phyloP scores from a whole-genome alignment of 805 yeast species.

The Metschnikowia aberdeeniae region DNA sequence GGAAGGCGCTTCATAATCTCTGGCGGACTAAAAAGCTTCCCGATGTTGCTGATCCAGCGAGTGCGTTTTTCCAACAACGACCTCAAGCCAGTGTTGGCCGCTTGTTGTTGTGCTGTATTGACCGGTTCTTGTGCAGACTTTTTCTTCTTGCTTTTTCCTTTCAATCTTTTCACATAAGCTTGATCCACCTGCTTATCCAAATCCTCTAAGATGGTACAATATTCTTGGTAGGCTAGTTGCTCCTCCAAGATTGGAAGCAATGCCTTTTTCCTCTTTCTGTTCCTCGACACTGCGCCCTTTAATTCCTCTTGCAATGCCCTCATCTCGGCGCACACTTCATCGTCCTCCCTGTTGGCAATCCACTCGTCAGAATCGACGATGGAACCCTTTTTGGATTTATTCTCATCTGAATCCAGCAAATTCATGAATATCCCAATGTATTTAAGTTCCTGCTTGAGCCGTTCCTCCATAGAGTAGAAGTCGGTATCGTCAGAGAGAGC shows the following conservation, averaged over 20 bases:
- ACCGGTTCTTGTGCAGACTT: conserved; percentile 31
- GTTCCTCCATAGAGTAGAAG: conserved; percentile 78
- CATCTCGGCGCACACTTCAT: conserved; percentile 84
- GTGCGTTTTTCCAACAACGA: conserved; percentile 79
- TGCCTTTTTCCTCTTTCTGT: conserved; percentile 61
- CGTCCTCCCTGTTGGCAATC: conserved; percentile 83
- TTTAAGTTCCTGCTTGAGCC: conserved; percentile 80
- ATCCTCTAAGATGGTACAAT: conserved; percentile 83
- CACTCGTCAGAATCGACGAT: conserved; percentile 62
- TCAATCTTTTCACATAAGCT: conserved; percentile 77
- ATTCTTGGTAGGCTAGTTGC: conserved; percentile 93
- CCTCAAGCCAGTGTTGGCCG: conserved; percentile 72
- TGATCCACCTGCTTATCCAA: conserved; percentile 96
- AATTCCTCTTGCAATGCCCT: conserved; percentile 68
- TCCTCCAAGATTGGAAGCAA: conserved; percentile 75
- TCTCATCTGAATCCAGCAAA: conserved; percentile 29
- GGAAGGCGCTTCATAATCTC: conserved; percentile 79
- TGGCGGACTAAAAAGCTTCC: conserved; percentile 69
- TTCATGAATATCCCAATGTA: conserved; percentile 88
- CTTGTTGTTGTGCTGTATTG: conserved; percentile 53
- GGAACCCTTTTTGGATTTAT: conserved; percentile 19
- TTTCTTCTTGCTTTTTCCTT: conserved; percentile 66
- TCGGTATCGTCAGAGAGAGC: conserved; percentile 52
- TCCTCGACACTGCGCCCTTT: conserved; percentile 54
- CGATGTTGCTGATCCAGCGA: conserved; percentile 88